Evolutionary conservation across 2,329 filamentous ascomycete genomes (phyloP).

Genomic region (Exophiala dermatitidis): DNA sequence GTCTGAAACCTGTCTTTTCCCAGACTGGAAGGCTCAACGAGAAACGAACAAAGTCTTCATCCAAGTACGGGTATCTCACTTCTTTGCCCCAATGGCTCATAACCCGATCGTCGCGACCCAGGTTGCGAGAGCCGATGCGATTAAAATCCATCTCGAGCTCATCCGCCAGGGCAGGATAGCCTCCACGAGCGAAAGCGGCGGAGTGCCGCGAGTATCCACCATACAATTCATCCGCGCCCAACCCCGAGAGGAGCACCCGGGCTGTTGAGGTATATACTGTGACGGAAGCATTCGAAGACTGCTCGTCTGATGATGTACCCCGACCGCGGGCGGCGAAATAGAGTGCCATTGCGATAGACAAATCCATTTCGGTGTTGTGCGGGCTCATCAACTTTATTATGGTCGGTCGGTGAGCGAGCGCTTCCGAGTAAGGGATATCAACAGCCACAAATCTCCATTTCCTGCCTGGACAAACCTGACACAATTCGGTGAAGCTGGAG

Average conservation of each 20-base stretch:
- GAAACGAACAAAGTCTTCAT: constrained; percentile 78
- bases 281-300: constrained; percentile 7
- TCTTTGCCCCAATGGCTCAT: constrained; percentile 86
- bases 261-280: constrained; percentile 59
- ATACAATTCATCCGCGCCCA: constrained; percentile 94
- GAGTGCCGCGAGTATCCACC: constrained; percentile 84
- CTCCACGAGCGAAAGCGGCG: constrained; percentile 62
- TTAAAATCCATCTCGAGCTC: constrained; percentile 81
- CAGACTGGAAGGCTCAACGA: constrained; percentile 66
- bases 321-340: constrained; percentile 83
- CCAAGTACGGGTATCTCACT: constrained; percentile 81
- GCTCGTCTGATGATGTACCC: constrained; percentile 37
- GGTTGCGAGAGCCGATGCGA: constrained; percentile 83
- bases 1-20: constrained; percentile 83
- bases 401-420: constrained; percentile 57
- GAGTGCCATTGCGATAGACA: constrained; percentile 87
- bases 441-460: constrained; percentile 74
- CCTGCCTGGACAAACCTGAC: constrained; percentile 59
- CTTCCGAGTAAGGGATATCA: constrained; percentile 74
- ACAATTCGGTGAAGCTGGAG: constrained; percentile 69
- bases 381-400: constrained; percentile 77
- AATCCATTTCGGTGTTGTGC: constrained; percentile 97
- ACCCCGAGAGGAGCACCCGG: constrained; percentile 78
- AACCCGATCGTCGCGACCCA: constrained; percentile 86
- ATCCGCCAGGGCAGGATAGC: constrained; percentile 64